These are phyloP conservation scores for Xylaria sp. DNA, from an alignment of 495 filamentous ascomycete genomes.

Conservation along the genomic window DNA sequence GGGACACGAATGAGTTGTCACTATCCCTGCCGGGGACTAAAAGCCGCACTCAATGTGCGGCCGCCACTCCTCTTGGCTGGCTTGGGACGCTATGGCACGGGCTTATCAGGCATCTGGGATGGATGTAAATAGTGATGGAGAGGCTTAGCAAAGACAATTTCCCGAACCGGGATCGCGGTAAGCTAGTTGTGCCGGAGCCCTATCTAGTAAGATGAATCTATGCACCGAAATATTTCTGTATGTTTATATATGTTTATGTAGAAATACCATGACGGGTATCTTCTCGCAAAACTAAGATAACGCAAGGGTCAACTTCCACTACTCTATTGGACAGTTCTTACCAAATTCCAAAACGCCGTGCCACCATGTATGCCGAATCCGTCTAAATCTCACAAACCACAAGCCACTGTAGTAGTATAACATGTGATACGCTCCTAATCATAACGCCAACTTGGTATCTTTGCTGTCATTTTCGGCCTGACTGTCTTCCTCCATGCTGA, in stretches of 20 bases:
- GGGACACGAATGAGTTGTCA: background rate
- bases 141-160: background rate
- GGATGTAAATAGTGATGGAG: background rate
- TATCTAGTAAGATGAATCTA: background rate
- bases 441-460: slow-evolving; percentile 8
- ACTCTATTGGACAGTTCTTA: background rate
- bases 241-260: background rate
- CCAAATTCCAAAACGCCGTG: slow-evolving; percentile 10
- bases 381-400: background rate
- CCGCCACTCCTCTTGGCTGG: background rate
- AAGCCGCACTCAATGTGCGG: background rate
- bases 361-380: background rate
- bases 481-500: slow-evolving; percentile 2
- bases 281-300: background rate
- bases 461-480: slow-evolving; percentile 18
- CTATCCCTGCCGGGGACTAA: background rate
- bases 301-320: background rate
- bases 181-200: background rate
- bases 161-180: background rate
- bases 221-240: background rate
- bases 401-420: background rate
- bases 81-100: background rate
- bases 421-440: slow-evolving; percentile 7
- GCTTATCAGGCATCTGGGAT: background rate
- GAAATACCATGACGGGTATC: background rate